phyloP scores from a whole-genome alignment of 208 protist genomes.

The Trypanosoma grayi region DNA sequence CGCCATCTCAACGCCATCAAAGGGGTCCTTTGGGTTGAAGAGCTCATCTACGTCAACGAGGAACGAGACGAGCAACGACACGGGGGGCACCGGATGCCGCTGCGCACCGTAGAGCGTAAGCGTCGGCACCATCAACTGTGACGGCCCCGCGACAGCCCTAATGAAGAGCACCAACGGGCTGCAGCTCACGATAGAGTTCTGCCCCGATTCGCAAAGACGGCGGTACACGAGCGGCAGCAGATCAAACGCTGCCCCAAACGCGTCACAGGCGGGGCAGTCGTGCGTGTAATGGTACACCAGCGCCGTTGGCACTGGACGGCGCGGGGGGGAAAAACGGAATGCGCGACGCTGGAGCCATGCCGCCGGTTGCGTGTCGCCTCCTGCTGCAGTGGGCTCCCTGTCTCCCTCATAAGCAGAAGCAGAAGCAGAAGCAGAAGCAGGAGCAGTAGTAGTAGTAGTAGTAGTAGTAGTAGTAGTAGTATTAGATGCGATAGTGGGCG shows the following conservation, averaged over 20 bases:
- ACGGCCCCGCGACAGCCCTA: constrained; percentile 15
- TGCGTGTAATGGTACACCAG: constrained; percentile 42
- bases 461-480: too few relatives aligned
- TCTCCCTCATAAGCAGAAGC: too few relatives aligned
- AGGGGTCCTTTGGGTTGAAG: background rate
- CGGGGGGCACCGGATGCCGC: background rate
- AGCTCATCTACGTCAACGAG: constrained; percentile 15
- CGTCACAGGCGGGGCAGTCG: constrained; percentile 34
- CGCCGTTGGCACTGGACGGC: constrained; percentile 30
- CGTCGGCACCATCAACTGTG: constrained; percentile 27
- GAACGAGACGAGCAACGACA: background rate
- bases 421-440: too few relatives aligned
- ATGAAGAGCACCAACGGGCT: constrained; percentile 65
- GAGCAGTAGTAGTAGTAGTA: too few relatives aligned
- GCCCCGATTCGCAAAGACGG: constrained; percentile 37
- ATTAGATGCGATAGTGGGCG: background rate
- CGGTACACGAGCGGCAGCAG: constrained; percentile 56
- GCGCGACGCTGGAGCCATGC: background rate
- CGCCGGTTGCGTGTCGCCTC: background rate
- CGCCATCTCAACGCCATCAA: background rate
- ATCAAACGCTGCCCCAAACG: constrained; percentile 44
- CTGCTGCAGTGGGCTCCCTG: background rate
- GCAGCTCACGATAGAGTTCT: constrained; percentile 51
- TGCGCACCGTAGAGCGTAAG: constrained; percentile 28
- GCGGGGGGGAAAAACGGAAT: constrained; percentile 22